A percentile compares a stretch with the other conserved stretches of the same genome.
Conservation (phyloP, 768 basidiomycete genomes). For the Mycena latifolia region DNA sequence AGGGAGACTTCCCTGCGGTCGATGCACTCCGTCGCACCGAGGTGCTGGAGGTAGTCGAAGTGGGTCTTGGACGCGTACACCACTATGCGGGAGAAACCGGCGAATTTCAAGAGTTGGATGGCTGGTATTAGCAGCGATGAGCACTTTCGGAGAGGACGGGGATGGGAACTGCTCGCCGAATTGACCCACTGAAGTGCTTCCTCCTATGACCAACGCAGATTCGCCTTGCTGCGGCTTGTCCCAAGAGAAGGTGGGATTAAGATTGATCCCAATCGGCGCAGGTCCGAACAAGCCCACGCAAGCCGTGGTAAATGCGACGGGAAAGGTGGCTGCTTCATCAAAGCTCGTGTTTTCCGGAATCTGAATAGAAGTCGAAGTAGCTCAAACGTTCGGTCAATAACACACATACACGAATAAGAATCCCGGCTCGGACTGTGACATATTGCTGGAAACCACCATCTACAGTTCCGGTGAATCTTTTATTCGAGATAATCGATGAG, state of each 20-base stretch:
- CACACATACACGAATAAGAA: slow-evolving; percentile 5
- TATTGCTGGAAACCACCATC: slow-evolving; percentile 21
- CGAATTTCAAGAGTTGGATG: slow-evolving; percentile 54
- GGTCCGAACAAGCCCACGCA: slow-evolving; percentile 28
- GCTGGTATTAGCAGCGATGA: slow-evolving; percentile 29
- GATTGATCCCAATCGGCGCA: slow-evolving; percentile 27
- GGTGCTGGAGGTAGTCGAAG: slow-evolving; percentile 49
- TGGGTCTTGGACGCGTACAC: slow-evolving; percentile 52
- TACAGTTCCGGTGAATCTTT: not conserved
- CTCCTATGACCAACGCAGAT: no score
- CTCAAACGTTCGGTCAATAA: not conserved
- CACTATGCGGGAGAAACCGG: slow-evolving; percentile 53
- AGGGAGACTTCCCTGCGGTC: slow-evolving; percentile 31
- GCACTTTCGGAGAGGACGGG: no score
- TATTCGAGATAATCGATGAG: not conserved
- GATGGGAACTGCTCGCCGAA: no score
- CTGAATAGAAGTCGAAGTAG: not conserved
- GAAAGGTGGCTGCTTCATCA: slow-evolving; percentile 29
- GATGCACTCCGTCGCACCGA: slow-evolving; percentile 51
- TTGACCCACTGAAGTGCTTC: no score
- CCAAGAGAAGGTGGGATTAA: slow-evolving; percentile 32
- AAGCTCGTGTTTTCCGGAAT: slow-evolving; percentile 26
- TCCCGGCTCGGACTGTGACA: no score
- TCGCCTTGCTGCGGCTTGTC: no score
- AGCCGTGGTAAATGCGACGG: no score